These are phyloP conservation scores for Bryoerythrophyllum caledonicum DNA, from an alignment of 225 moss, liverwort and hornwort species.

Conservation along the genomic window DNA sequence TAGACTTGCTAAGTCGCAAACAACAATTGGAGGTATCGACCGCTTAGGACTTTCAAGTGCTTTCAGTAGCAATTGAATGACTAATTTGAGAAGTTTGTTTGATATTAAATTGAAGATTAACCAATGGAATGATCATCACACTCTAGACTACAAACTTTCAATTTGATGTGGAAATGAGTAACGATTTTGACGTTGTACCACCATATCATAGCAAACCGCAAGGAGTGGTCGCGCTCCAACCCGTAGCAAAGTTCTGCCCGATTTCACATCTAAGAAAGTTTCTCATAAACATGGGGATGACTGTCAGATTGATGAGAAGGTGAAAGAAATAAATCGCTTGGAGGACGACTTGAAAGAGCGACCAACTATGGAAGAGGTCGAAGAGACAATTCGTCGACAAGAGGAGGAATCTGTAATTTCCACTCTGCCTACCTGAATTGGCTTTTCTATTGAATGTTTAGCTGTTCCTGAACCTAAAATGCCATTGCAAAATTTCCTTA, in stretches of 20 bases:
- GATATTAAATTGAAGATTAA: neutral
- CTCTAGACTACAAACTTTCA: constrained; percentile 3
- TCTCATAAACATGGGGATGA: neutral
- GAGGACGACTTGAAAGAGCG: constrained; percentile 55
- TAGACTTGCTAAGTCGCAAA: constrained; percentile 48
- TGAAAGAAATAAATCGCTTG: constrained; percentile 41
- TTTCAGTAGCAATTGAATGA: constrained; percentile 2
- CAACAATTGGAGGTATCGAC: constrained; percentile 40
- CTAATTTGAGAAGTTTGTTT: neutral
- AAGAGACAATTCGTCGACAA: constrained; percentile 40
- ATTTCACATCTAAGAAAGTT: constrained; percentile 3
- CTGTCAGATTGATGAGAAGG: constrained; percentile 51
- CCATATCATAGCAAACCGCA: neutral
- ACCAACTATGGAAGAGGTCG: constrained; percentile 53
- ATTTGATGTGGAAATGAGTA: neutral
- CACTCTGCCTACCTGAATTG: constrained; percentile 14
- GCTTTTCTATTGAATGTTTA: constrained; percentile 8
- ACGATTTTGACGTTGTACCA: constrained; percentile 1
- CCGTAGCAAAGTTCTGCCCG: neutral
- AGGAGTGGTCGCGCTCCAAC: neutral
- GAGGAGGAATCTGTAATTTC: constrained; percentile 43
- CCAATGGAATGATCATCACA: neutral
- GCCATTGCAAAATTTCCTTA: neutral
- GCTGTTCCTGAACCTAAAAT: neutral
- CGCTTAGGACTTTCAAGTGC: neutral